These are phyloP conservation scores for Diaporthe ampelina DNA, from an alignment of 2,329 filamentous ascomycete species.

Conservation along the genomic window DNA sequence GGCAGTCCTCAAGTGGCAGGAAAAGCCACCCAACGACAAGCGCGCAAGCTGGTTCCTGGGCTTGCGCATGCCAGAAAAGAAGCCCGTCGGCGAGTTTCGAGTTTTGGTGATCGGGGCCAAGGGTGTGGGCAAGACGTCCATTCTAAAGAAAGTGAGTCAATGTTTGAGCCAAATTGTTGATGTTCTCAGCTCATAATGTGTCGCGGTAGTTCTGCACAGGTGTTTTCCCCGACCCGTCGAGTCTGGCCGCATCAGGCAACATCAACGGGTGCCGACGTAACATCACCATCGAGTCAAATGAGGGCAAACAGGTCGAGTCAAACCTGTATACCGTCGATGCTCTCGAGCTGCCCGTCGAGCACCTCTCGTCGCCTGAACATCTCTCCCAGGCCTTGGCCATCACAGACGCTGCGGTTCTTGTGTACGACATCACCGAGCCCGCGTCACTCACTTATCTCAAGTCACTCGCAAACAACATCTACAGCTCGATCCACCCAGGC, in stretches of 20 bases:
- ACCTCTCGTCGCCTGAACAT: conserved; percentile 50
- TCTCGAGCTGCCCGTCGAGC: conserved; percentile 53
- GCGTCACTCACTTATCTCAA: conserved; percentile 46
- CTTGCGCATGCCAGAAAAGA: conserved; percentile 37
- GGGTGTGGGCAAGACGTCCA: conserved; percentile 57
- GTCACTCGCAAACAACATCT: conserved; percentile 30
- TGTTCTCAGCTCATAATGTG: background rate
- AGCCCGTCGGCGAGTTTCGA: conserved; percentile 53
- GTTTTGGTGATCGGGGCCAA: conserved; percentile 56
- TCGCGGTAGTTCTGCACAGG: conserved; percentile 51
- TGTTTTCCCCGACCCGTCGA: conserved; percentile 45
- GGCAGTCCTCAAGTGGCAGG: conserved; percentile 56
- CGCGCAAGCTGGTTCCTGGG: conserved; percentile 34
- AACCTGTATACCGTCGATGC: conserved; percentile 53
- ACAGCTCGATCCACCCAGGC: conserved; percentile 19
- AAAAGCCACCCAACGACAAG: conserved; percentile 47
- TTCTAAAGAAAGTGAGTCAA: conserved; percentile 53
- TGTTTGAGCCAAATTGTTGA: background rate
- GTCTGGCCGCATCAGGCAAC: conserved; percentile 45
- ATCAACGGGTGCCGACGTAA: conserved; percentile 50
- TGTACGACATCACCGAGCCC: conserved; percentile 51
- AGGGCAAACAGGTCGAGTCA: conserved; percentile 45
- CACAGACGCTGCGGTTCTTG: conserved; percentile 56
- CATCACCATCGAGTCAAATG: conserved; percentile 50
- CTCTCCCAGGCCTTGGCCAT: conserved; percentile 55